Evolutionary conservation across 768 basidiomycete species (phyloP).

Genomic region (Termitomyces titanicus): DNA sequence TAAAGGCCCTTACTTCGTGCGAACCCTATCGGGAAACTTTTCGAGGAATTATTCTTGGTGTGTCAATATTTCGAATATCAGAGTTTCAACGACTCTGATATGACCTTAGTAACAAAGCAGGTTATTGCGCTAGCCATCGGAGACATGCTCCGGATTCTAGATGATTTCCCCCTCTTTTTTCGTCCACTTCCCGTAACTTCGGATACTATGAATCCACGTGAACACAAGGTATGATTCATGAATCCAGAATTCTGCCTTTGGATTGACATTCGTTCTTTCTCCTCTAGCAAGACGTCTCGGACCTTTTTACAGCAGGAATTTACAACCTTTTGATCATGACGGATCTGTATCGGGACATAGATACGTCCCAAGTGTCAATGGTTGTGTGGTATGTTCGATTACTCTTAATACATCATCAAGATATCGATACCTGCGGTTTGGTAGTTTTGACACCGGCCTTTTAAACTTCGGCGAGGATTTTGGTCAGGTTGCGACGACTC

Average conservation of each 20-base stretch:
- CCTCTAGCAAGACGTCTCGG: conserved; percentile 42
- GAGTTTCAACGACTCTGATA: conserved; percentile 5
- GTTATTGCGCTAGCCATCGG: conserved; percentile 53
- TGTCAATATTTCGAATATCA: conserved; percentile 11
- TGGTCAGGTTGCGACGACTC: neutral
- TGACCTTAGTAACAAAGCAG: conserved; percentile 48
- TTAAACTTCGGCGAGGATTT: neutral
- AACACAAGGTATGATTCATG: conserved; percentile 20
- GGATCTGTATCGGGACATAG: conserved; percentile 56
- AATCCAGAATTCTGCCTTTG: no score
- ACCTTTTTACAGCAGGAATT: conserved; percentile 48
- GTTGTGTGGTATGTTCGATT: conserved; percentile 53
- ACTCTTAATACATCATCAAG: neutral
- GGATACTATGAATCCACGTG: conserved; percentile 16
- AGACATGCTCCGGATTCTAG: conserved; percentile 54
- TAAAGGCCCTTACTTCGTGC: conserved; percentile 56
- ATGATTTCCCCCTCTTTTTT: conserved; percentile 48
- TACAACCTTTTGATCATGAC: conserved; percentile 65
- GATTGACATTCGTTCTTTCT: neutral
- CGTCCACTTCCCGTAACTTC: conserved; percentile 49
- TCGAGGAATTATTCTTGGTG: conserved; percentile 66
- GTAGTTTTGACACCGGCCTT: conserved; percentile 2
- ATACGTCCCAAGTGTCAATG: conserved; percentile 50
- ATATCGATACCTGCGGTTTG: neutral
- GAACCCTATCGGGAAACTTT: conserved; percentile 52